Percentiles rank a stretch among this genome's conserved stretches.
These are phyloP conservation scores for Nigrograna mackinnonii DNA, from an alignment of 2,329 filamentous ascomycete species.

Conservation along the genomic window DNA sequence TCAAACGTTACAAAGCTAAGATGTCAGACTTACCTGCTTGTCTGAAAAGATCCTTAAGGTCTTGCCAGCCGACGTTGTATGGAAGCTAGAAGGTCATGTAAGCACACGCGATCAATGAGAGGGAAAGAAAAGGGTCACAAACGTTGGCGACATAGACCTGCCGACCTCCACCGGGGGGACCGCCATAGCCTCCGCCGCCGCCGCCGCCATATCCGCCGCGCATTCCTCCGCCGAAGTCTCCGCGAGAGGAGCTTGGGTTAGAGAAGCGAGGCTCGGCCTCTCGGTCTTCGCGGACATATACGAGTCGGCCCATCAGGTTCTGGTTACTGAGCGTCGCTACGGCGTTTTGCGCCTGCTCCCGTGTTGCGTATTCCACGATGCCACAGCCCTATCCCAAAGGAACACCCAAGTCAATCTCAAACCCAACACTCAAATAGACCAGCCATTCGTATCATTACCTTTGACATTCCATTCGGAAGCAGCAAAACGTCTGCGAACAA, in stretches of 20 bases:
- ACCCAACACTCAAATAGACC: constrained; percentile 77
- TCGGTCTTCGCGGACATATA: constrained; percentile 98
- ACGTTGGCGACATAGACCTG: constrained; percentile 99
- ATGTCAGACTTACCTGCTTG: constrained; percentile 80
- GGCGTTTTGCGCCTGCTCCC: constrained; percentile 97
- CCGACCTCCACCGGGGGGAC: constrained; percentile 55
- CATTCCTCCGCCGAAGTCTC: constrained; percentile 50
- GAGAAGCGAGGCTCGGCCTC: constrained; percentile 97
- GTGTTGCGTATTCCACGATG: constrained; percentile 99
- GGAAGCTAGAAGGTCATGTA: constrained; percentile 71
- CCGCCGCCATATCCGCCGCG: constrained; percentile 47
- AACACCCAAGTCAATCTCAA: constrained; percentile 98
- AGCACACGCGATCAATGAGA: constrained; percentile 31
- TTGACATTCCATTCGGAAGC: constrained; percentile 99
- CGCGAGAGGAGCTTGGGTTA: constrained; percentile 62
- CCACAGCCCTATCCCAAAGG: constrained; percentile 98
- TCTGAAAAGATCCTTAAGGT: constrained; percentile 97
- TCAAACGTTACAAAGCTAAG: neutral
- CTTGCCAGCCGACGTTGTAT: constrained; percentile 97
- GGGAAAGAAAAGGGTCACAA: constrained; percentile 59
- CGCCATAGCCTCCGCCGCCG: constrained; percentile 47
- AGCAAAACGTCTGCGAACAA: constrained; percentile 99
- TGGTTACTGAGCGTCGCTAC: constrained; percentile 99
- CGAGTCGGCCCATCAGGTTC: constrained; percentile 96
- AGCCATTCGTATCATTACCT: constrained; percentile 98